A percentile compares a stretch with the other conserved stretches of the same genome.
Conservation (phyloP, 2,329 filamentous ascomycete species). For the Tolypocladium guangdongense region DNA sequence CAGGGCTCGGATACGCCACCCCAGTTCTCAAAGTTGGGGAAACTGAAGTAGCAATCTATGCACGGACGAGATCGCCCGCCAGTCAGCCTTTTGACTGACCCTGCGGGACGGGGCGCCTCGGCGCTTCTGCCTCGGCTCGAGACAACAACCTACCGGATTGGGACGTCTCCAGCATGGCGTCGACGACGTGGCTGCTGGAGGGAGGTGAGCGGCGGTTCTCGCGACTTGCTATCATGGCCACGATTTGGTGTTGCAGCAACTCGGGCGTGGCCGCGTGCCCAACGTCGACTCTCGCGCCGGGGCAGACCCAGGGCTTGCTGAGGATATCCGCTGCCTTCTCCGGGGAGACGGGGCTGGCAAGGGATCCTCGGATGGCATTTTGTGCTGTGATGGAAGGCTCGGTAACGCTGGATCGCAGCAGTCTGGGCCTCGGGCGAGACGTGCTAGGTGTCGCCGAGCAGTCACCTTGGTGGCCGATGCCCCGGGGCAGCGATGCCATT, state of each 20-base stretch:
- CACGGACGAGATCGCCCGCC: not conserved
- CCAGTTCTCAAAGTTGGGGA: conserved; percentile 63
- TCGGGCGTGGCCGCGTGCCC: not conserved
- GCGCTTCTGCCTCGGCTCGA: not conserved
- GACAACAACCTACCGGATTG: conserved; percentile 13
- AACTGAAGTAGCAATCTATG: conserved; percentile 53
- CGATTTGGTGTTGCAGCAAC: conserved; percentile 7
- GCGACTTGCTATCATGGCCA: conserved; percentile 12
- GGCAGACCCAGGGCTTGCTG: conserved; percentile 40
- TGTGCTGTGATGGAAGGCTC: conserved; percentile 48
- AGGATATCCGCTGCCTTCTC: conserved; percentile 44
- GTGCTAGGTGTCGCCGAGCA: not conserved
- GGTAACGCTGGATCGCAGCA: conserved; percentile 44
- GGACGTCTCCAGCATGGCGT: conserved; percentile 11
- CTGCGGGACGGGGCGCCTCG: not conserved
- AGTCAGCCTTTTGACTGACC: not conserved
- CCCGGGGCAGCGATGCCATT: not conserved
- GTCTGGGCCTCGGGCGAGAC: not conserved
- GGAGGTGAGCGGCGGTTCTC: conserved; percentile 9
- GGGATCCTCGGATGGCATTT: conserved; percentile 38
- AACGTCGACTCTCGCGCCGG: conserved; percentile 9
- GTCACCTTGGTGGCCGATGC: not conserved
- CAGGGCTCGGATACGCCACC: conserved; percentile 17
- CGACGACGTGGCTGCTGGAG: conserved; percentile 11
- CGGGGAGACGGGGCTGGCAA: conserved; percentile 36